Evolutionary conservation across 1,139 yeast genomes (phyloP).

Genomic region (Hansenula sp.): DNA sequence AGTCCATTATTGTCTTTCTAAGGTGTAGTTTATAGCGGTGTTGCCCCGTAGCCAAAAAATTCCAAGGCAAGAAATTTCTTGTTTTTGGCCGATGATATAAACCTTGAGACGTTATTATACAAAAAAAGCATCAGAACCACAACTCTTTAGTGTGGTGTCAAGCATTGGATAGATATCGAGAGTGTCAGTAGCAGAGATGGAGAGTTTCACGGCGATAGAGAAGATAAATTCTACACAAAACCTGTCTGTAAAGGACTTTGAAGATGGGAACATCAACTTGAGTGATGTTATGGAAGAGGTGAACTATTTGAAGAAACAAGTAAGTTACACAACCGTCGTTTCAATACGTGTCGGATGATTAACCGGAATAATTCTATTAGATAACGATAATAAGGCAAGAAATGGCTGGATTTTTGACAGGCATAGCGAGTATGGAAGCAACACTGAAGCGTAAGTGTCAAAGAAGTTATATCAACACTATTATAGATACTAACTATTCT

Average conservation of each 20-base stretch:
- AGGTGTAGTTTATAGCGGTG: neutral
- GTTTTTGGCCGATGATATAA: neutral
- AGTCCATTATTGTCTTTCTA: too few relatives aligned
- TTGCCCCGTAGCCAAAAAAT: neutral
- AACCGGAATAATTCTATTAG: constrained; percentile 4
- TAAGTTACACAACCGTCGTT: constrained; percentile 12
- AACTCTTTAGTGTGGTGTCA: too few relatives aligned
- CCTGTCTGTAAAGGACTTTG: constrained; percentile 22
- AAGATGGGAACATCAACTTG: constrained; percentile 29
- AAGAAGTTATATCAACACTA: too few relatives aligned
- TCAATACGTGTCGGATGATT: neutral
- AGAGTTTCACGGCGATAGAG: constrained; percentile 23
- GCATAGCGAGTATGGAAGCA: constrained; percentile 14
- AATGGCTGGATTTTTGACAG: constrained; percentile 18
- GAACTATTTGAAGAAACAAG: constrained; percentile 25
- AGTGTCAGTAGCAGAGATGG: constrained; percentile 9
- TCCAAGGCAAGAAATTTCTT: too few relatives aligned
- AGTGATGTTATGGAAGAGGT: constrained; percentile 29
- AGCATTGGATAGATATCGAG: neutral
- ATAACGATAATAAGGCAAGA: constrained; percentile 21
- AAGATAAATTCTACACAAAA: constrained; percentile 27
- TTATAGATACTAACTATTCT: neutral
- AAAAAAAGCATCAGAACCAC: too few relatives aligned
- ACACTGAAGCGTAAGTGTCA: constrained; percentile 17
- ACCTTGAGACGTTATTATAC: too few relatives aligned